Conservation (phyloP, 2,329 filamentous ascomycete species). For the Colletotrichum karsti region DNA sequence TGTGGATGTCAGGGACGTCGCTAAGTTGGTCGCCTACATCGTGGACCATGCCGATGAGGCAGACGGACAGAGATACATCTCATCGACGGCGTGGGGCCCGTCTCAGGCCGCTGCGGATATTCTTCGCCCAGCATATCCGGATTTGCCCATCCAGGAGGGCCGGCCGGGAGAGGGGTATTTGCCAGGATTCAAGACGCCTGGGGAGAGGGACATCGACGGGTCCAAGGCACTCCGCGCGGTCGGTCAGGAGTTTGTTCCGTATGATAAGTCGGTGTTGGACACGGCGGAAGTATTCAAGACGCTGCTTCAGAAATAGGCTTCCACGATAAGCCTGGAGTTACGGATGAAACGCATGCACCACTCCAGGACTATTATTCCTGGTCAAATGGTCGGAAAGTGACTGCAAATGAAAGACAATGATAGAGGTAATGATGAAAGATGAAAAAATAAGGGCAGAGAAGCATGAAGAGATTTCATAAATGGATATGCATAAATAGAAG, state of each 20-base stretch:
- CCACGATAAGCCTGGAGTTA: too few relatives aligned
- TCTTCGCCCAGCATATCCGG: slow-evolving; percentile 45
- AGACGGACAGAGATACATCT: slow-evolving; percentile 51
- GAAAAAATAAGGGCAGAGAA: too few relatives aligned
- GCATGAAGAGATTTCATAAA: too few relatives aligned
- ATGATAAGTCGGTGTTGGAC: neutral
- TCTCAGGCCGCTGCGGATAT: slow-evolving; percentile 51
- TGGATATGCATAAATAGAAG: too few relatives aligned
- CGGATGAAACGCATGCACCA: too few relatives aligned
- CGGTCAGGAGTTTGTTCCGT: neutral
- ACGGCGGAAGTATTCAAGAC: neutral
- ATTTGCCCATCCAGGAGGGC: slow-evolving; percentile 44
- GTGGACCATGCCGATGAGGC: slow-evolving; percentile 43
- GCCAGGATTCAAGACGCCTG: slow-evolving; percentile 27
- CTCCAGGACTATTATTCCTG: too few relatives aligned
- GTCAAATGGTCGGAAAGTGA: too few relatives aligned
- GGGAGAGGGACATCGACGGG: neutral
- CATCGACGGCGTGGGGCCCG: slow-evolving; percentile 38
- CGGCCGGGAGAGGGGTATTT: slow-evolving; percentile 48
- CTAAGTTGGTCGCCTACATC: slow-evolving; percentile 45
- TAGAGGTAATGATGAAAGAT: too few relatives aligned
- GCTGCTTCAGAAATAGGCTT: neutral
- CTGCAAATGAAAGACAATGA: too few relatives aligned
- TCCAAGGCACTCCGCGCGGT: neutral
- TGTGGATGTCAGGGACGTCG: slow-evolving; percentile 56